These are phyloP conservation scores for Phytopythium vexans DNA, from an alignment of 352 stramenopile species.

Conservation along the genomic window DNA sequence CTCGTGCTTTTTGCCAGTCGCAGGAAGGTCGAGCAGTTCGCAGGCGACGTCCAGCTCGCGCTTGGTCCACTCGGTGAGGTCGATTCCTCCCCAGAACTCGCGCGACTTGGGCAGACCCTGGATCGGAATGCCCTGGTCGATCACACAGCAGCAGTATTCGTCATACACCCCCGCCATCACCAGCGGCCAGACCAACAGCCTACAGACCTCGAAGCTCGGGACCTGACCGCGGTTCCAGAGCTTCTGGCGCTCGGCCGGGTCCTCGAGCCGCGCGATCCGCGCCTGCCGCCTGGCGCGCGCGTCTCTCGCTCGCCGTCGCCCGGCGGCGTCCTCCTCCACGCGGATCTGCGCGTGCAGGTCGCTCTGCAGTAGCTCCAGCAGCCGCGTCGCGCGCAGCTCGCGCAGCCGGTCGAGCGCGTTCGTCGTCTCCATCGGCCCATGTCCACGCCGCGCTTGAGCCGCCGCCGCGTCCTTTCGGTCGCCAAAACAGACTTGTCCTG, in stretches of 20 bases:
- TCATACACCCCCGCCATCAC: not conserved
- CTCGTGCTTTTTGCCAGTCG: conserved; percentile 52
- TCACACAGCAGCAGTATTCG: not conserved
- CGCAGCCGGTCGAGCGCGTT: conserved; percentile 60
- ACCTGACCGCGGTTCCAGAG: conserved; percentile 44
- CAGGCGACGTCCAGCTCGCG: conserved; percentile 52
- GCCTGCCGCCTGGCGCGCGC: conserved; percentile 37
- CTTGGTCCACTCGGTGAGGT: conserved; percentile 52
- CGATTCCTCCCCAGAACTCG: conserved; percentile 52
- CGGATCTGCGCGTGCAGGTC: conserved; percentile 60
- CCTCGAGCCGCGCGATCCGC: conserved; percentile 39
- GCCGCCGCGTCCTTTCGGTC: conserved; percentile 16
- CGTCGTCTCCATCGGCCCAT: conserved; percentile 7
- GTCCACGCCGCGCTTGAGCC: not conserved
- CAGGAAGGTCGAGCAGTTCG: conserved; percentile 49
- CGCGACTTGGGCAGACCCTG: conserved; percentile 57
- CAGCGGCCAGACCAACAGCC: not conserved
- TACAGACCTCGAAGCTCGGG: conserved; percentile 32
- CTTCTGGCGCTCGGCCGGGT: conserved; percentile 40
- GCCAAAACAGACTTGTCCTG: no score
- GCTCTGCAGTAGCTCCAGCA: conserved; percentile 56
- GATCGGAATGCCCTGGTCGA: conserved; percentile 33
- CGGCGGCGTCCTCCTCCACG: conserved; percentile 34
- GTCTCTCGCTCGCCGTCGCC: conserved; percentile 16
- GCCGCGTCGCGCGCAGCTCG: conserved; percentile 54